These are phyloP conservation scores for Thalassia testudinum DNA, from an alignment of 116 monocot species.

Conservation along the genomic window DNA sequence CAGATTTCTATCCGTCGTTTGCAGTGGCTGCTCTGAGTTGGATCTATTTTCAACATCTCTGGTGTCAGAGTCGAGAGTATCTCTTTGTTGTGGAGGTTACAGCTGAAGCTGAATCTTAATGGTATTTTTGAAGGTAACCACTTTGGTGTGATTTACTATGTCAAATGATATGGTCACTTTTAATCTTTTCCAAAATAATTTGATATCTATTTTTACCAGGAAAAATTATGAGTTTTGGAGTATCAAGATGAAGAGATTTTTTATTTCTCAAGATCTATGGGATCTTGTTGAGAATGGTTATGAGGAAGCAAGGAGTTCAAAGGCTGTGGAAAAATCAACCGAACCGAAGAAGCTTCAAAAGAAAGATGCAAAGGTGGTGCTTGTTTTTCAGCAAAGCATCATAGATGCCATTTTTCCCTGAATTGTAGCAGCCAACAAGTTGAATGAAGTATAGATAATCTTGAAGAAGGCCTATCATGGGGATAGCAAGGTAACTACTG, in stretches of 20 bases:
- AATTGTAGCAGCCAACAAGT: not conserved
- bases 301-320: not conserved
- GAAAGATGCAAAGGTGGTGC: not conserved
- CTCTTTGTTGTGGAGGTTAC: too few relatives aligned
- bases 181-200: not conserved
- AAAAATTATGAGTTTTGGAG: constrained; percentile 2
- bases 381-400: not conserved
- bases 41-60: too few relatives aligned
- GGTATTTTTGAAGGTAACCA: too few relatives aligned
- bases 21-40: too few relatives aligned
- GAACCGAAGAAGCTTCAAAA: not conserved
- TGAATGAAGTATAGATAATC: not conserved
- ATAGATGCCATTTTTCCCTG: not conserved
- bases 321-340: not conserved
- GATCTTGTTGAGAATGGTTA: constrained; percentile 4
- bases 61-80: too few relatives aligned
- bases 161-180: too few relatives aligned
- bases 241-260: constrained; percentile 1
- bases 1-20: too few relatives aligned
- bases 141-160: too few relatives aligned
- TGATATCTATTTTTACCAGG: constrained; percentile 2
- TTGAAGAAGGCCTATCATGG: not conserved
- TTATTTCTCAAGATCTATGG: constrained; percentile 2
- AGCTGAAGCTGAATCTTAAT: too few relatives aligned
- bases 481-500: not conserved